Evolutionary conservation across 202 grass and related monocot genomes (phyloP).

Genomic region (Digitaria exilis): DNA sequence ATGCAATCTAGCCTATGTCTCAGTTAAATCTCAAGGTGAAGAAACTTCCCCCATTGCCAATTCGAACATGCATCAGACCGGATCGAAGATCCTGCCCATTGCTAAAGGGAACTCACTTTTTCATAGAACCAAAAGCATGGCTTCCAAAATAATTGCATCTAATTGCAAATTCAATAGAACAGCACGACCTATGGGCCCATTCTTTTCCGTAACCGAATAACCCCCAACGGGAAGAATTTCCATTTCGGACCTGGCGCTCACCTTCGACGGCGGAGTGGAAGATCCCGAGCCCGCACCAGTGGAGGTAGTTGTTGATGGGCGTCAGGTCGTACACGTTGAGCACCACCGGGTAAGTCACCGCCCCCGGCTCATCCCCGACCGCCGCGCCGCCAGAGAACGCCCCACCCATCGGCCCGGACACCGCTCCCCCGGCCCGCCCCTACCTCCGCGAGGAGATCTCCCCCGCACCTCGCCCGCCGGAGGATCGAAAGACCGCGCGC

Average conservation of each 20-base stretch:
- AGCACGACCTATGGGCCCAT: background rate
- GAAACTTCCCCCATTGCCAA: background rate
- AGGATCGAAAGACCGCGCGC: background rate
- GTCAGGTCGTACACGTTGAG: constrained; percentile 95
- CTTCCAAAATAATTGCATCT: background rate
- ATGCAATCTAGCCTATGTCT: background rate
- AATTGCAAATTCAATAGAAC: background rate
- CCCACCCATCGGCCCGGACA: constrained; percentile 43
- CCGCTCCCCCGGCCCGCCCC: background rate
- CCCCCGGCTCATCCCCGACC: background rate
- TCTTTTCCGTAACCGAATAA: background rate
- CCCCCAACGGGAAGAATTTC: background rate
- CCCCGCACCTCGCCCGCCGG: background rate
- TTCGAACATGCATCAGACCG: background rate
- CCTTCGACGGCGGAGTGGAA: constrained; percentile 94
- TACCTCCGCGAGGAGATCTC: constrained; percentile 9
- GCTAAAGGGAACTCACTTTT: constrained; percentile 21
- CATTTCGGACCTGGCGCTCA: constrained; percentile 30
- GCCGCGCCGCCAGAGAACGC: constrained; percentile 27
- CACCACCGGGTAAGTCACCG: constrained; percentile 44
- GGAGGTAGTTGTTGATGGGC: constrained; percentile 80
- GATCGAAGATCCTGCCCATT: constrained; percentile 18
- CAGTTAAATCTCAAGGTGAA: background rate
- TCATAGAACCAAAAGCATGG: background rate
- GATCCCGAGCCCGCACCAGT: constrained; percentile 89